Base-by-base conservation (phyloP, 768 basidiomycete genomes). In the Chalciporus sphaerocephalus region DNA sequence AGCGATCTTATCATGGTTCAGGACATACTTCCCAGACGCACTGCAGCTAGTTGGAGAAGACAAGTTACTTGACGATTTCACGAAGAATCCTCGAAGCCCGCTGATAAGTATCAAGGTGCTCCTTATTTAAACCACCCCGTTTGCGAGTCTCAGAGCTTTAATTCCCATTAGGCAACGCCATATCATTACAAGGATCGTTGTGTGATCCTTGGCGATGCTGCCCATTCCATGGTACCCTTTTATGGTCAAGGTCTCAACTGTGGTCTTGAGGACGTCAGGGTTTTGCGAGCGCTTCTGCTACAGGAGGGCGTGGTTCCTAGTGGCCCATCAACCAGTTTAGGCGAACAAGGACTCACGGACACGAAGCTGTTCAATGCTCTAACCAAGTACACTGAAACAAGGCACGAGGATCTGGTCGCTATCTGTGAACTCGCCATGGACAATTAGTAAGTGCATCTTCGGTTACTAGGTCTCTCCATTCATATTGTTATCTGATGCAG, bases 201-300 rank as follows among this genome's bases (percentile, higher is more conserved):
- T 51, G 76, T 98, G 30, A 78, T 98, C 44, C 69, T 99, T 40
- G 95, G 95, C 44, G 95, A 99, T 67, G 87, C 95, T 32, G 91
- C 92, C 10, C 95, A 99, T 67, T 87, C 92, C 34, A 97, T 98
- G 93, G 93, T 94, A n/a, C 94, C 95, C 51, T 94, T 93, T 71
- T 93, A 88, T 64, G 89, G 95, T 34, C 95, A 99, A 74, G 95
- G 95, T 33, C 77, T 98, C 56, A 99, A 99, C 62, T 96, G 94
- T 61, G 95, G 95, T 13, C 78, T 99, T 42, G 95, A 99, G 69
- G 95, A 99, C 66, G 93, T 98, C 56, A 82, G 96, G 54, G 80
- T 98, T 42, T 76, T 99, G 53, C 79, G 83, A 48, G 74, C 80
- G 23, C 69, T 93, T 45, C 74, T 97, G 58, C 78, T 79, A 45